These are phyloP conservation scores for Trametes gibbosa DNA, from an alignment of 768 basidiomycete species.

Conservation along the genomic window DNA sequence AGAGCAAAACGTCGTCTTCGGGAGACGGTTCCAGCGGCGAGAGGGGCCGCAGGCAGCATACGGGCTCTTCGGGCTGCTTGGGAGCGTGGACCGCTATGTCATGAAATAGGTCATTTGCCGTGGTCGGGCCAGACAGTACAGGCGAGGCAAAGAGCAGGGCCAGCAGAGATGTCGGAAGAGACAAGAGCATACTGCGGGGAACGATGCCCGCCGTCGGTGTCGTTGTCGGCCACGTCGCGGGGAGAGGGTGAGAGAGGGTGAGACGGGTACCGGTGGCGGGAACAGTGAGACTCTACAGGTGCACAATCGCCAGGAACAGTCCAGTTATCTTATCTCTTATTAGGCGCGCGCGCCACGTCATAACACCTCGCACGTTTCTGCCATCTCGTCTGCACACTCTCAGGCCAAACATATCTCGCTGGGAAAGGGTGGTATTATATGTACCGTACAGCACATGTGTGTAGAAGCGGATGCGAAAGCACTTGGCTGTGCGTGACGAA, in stretches of 20 bases:
- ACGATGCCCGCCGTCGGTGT: conserved; percentile 10
- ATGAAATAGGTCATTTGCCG: conserved; percentile 59
- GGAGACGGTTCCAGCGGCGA: conserved; percentile 37
- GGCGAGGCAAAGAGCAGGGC: conserved; percentile 39
- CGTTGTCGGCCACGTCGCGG: conserved; percentile 19
- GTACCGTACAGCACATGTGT: conserved; percentile 24
- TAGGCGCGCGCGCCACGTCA: neutral
- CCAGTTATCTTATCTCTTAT: conserved; percentile 1
- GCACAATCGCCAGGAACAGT: neutral
- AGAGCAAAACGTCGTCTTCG: conserved; percentile 66
- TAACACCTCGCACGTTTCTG: neutral
- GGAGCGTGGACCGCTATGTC: conserved; percentile 48
- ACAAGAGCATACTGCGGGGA: conserved; percentile 21
- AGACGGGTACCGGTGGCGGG: neutral
- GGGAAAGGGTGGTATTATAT: conserved; percentile 24
- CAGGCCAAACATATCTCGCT: conserved; percentile 12
- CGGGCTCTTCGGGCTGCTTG: conserved; percentile 51
- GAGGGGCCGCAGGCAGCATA: conserved; percentile 68
- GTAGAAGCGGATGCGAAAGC: conserved; percentile 15
- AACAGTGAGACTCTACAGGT: neutral
- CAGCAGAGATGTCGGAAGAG: conserved; percentile 35
- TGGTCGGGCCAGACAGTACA: conserved; percentile 33
- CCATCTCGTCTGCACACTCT: neutral
- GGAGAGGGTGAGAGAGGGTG: neutral
- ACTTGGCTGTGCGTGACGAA: conserved; percentile 1